Evolutionary conservation across 2,329 filamentous ascomycete genomes (phyloP).

Genomic region (Fusarium clavum): DNA sequence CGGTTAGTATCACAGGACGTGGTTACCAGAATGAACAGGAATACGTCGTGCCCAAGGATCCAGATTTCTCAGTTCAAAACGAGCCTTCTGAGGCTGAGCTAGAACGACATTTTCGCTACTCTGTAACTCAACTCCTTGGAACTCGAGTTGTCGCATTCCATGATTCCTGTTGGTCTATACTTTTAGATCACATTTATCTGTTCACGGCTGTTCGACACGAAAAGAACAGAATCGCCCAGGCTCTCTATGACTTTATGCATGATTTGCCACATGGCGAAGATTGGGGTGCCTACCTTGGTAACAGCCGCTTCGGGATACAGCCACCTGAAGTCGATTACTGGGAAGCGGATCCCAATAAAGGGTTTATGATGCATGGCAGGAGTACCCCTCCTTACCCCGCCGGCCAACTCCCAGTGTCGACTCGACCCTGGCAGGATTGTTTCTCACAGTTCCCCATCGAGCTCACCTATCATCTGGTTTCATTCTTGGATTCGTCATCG

Average conservation of each 20-base stretch:
- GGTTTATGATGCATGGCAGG: not conserved
- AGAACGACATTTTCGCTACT: not conserved
- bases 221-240: not conserved
- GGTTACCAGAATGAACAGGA: not conserved
- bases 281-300: too few species aligned
- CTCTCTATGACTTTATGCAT: not conserved
- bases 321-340: not conserved
- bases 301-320: too few species aligned
- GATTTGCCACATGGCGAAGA: not conserved
- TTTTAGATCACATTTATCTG: not conserved
- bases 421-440: not conserved
- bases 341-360: not conserved
- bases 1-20: not conserved
- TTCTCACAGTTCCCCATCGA: slow-evolving; percentile 6
- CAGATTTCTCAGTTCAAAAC: not conserved
- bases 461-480: not conserved
- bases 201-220: fast-evolving
- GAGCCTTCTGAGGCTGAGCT: not conserved
- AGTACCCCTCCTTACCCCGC: not conserved
- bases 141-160: not conserved
- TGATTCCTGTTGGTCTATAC: not conserved
- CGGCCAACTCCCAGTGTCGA: not conserved
- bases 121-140: not conserved
- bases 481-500: not conserved
- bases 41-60: not conserved